Conservation (phyloP, 2,329 filamentous ascomycete species). For the Pyrenophora tritici-repentis region DNA sequence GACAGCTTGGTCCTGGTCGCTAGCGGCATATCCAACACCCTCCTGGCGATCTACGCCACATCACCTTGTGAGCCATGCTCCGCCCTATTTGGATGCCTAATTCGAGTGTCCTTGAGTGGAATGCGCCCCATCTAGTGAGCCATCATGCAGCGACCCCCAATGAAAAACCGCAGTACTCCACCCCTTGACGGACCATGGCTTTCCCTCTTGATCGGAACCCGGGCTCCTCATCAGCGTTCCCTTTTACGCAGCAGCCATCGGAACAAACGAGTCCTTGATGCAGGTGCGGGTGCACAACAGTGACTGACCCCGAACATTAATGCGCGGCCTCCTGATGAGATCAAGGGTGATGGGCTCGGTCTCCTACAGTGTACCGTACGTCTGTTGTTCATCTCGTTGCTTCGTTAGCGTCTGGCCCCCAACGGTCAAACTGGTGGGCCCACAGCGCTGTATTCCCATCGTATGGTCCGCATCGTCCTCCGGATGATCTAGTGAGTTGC, state of each 20-base stretch:
- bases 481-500: constrained; percentile 15
- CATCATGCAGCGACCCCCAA: constrained; percentile 24
- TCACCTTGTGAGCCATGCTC: constrained; percentile 21
- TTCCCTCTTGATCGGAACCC: constrained; percentile 23
- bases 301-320: constrained; percentile 14
- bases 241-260: constrained; percentile 20
- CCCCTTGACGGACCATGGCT: constrained; percentile 16
- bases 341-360: constrained; percentile 14
- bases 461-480: constrained; percentile 17
- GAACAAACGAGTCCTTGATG: constrained; percentile 26
- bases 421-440: constrained; percentile 26
- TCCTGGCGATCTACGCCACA: constrained; percentile 11
- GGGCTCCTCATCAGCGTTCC: constrained; percentile 29
- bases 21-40: constrained; percentile 5
- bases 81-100: constrained; percentile 29
- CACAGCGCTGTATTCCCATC: constrained; percentile 18
- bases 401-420: constrained; percentile 27
- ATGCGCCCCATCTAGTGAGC: constrained; percentile 34
- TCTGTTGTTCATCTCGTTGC: constrained; percentile 14
- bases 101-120: constrained; percentile 22
- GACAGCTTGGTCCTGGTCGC: neutral
- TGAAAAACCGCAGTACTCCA: constrained; percentile 22
- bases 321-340: constrained; percentile 20
- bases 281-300: constrained; percentile 34
- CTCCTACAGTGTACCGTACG: neutral